Evolutionary conservation across 495 filamentous ascomycete species (phyloP), one percentile per base, ranked within the genome.

Genomic region (Aspergillus kassunensis): DNA sequence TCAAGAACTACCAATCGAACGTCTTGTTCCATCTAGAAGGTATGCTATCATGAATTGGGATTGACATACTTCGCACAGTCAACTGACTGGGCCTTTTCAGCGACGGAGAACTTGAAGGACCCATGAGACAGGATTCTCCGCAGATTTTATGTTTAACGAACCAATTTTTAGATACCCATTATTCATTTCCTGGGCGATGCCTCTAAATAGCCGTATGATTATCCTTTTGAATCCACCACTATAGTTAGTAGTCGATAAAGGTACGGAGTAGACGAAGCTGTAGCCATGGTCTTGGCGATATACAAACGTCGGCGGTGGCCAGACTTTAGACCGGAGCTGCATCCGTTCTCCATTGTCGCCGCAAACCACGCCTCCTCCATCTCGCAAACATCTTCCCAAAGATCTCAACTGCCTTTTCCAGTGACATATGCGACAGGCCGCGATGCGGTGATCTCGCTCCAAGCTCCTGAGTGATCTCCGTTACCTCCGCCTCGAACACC

Each of bases 1-100:
- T 97, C 76, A 96, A 97, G 78, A 98, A 97, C 71, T 98, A 98
- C 66, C 90, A 96, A 68, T 95, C 89, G 4, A 98, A 97, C 61
- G 93, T 98, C 12, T 76, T 97, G 2, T 98, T 98, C 64, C 93
- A 98, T 62, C 76, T 98, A 23, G 95, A 97, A 83, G 93, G 93
- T 95, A 77, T 48, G 70, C 49, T 11, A n/a, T 24, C 15, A 4
- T 9, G 4, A 4, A 13, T 15, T 9, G 13, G 30, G 13, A 3
- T 33, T 11, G 7, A 10, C 12, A 9, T 23, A 9, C n/a, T 8
- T 11, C n/a, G n/a, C n/a, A n/a, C n/a, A n/a, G n/a, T 31, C 51
- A 12, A 7, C 27, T 44, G 3, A 34, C n/a, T 24, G 19, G 35
- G 10, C 12, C 36, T 5, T 24, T 31, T 35, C 57, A 95, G 90